Conservation (phyloP, 345 rosid species). For the Populus tremula region DNA sequence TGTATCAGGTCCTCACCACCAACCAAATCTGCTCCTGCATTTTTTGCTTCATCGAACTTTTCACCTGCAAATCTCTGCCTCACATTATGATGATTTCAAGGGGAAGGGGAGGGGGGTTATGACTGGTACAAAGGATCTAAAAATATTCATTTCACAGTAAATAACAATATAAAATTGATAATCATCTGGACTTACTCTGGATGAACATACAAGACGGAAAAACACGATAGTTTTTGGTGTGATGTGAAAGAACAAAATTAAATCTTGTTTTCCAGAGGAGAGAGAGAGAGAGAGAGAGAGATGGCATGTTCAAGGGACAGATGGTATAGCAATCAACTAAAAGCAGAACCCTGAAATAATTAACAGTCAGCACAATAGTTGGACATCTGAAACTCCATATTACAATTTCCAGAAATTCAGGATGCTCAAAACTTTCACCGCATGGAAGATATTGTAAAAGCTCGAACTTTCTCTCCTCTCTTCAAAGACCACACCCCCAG, state of each 20-base stretch:
- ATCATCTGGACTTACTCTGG: neutral
- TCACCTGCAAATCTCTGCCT: constrained; percentile 61
- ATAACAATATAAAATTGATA: neutral
- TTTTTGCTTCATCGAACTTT: constrained; percentile 92
- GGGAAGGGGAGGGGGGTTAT: neutral
- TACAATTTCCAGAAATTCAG: neutral
- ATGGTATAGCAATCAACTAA: neutral
- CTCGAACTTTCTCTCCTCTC: neutral
- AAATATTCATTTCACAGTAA: neutral
- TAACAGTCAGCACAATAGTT: neutral
- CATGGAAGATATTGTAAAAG: neutral
- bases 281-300: neutral
- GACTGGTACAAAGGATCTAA: neutral
- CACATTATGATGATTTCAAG: constrained; percentile 13
- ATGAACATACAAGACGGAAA: neutral
- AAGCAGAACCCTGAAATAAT: neutral
- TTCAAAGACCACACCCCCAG: neutral
- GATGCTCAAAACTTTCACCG: neutral
- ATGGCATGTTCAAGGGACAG: neutral
- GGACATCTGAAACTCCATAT: neutral
- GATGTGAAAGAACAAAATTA: neutral
- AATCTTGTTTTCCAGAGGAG: neutral
- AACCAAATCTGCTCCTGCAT: constrained; percentile 96
- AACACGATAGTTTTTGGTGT: neutral
- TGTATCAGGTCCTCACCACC: constrained; percentile 95